Percentiles rank a stretch among this genome's conserved stretches.
These are phyloP conservation scores for Streptanthus diversifolius DNA, from an alignment of 345 rosid genomes.

Conservation along the genomic window DNA sequence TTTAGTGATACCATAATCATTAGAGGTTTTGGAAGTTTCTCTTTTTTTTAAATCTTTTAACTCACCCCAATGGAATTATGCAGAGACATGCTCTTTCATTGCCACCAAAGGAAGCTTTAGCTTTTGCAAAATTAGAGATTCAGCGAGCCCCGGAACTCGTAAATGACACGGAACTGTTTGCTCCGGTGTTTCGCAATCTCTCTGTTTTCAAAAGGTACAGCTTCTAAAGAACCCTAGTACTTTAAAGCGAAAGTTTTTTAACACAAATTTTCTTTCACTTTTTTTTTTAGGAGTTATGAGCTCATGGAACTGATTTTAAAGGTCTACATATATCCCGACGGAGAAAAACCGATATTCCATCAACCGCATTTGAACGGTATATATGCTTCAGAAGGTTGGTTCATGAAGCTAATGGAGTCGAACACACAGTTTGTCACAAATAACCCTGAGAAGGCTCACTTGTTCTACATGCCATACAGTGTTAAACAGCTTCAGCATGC, in stretches of 20 bases:
- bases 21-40: not conserved
- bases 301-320: constrained; percentile 81
- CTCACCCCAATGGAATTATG: not conserved
- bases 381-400: constrained; percentile 98
- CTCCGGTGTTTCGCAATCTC: constrained; percentile 59
- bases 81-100: constrained; percentile 61
- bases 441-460: constrained; percentile 80
- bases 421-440: constrained; percentile 66
- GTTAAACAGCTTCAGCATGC: constrained; percentile 60
- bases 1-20: constrained; percentile 18
- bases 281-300: constrained; percentile 67
- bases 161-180: constrained; percentile 51
- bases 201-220: constrained; percentile 66
- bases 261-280: not conserved
- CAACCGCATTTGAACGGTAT: constrained; percentile 67
- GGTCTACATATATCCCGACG: constrained; percentile 76
- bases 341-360: constrained; percentile 73
- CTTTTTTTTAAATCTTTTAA: not conserved
- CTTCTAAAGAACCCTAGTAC: not conserved
- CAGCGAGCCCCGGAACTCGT: constrained; percentile 42
- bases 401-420: constrained; percentile 77
- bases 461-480: constrained; percentile 88
- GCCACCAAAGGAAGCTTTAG: constrained; percentile 56
- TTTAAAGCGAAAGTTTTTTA: not conserved
- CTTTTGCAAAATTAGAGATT: constrained; percentile 66